phyloP scores from a whole-genome alignment of 805 yeast species.

The Saturnispora saitoi region DNA sequence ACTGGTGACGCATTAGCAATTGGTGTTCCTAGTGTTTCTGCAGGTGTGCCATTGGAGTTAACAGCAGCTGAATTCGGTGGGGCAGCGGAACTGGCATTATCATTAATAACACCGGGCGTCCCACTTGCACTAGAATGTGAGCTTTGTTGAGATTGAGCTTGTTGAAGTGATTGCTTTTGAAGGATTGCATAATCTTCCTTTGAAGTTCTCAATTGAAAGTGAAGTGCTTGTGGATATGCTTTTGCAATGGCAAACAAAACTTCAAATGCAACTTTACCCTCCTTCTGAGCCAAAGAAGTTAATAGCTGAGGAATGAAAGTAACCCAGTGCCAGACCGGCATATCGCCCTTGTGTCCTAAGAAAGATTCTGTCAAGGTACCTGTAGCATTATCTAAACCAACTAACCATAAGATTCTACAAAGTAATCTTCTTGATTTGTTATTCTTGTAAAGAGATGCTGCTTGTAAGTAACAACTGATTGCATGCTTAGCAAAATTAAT shows the following conservation, averaged over 20 bases:
- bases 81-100: background rate
- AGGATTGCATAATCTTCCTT: slow-evolving; percentile 87
- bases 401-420: slow-evolving; percentile 88
- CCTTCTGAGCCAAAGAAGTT: slow-evolving; percentile 82
- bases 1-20: slow-evolving; percentile 7
- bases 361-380: slow-evolving; percentile 82
- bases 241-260: slow-evolving; percentile 89
- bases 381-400: slow-evolving; percentile 78
- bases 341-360: slow-evolving; percentile 88
- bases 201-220: slow-evolving; percentile 90
- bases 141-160: slow-evolving; percentile 1
- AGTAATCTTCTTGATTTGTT: slow-evolving; percentile 81
- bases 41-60: background rate
- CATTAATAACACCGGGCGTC: background rate
- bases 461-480: slow-evolving; percentile 90
- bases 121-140: slow-evolving; percentile 3
- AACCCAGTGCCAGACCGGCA: slow-evolving; percentile 99
- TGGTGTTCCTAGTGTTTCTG: background rate
- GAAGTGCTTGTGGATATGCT: slow-evolving; percentile 94
- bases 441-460: slow-evolving; percentile 92
- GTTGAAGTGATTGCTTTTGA: slow-evolving; percentile 56
- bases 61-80: background rate
- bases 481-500: slow-evolving; percentile 87
- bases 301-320: slow-evolving; percentile 92
- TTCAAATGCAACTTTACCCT: slow-evolving; percentile 81